Conservation (phyloP, 768 basidiomycete genomes). For the Cystobasidium ongulense region DNA sequence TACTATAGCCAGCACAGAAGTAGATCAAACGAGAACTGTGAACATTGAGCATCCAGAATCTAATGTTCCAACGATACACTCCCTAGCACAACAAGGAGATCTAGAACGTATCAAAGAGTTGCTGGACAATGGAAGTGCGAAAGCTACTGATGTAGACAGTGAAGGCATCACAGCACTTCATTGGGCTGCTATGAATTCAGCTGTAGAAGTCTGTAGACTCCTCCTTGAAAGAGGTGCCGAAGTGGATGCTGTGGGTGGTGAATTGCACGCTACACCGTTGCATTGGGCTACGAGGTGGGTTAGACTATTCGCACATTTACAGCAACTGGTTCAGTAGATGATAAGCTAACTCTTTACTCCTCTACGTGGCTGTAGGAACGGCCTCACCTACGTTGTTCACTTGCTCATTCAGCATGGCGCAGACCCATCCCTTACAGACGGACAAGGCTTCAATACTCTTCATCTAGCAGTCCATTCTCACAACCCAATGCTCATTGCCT, state of each 20-base stretch:
- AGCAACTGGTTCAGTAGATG: neutral
- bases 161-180: slow-evolving; percentile 65
- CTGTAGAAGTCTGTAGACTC: slow-evolving; percentile 75
- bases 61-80: slow-evolving; percentile 29
- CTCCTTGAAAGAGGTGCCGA: slow-evolving; percentile 87
- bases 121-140: slow-evolving; percentile 62
- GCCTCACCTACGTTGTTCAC: slow-evolving; percentile 91
- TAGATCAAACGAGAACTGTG: neutral
- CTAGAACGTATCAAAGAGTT: slow-evolving; percentile 57
- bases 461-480: slow-evolving; percentile 89
- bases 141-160: slow-evolving; percentile 58
- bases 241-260: slow-evolving; percentile 87
- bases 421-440: slow-evolving; percentile 82
- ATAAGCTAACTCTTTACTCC: neutral
- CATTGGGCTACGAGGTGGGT: slow-evolving; percentile 81
- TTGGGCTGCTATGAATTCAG: slow-evolving; percentile 97
- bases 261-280: slow-evolving; percentile 85
- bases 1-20: neutral
- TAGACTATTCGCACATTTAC: neutral
- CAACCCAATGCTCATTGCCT: slow-evolving; percentile 86
- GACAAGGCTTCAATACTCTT: slow-evolving; percentile 90
- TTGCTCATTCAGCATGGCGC: slow-evolving; percentile 80
- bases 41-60: neutral
- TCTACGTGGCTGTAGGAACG: slow-evolving; percentile 54
- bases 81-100: slow-evolving; percentile 78